Evolutionary conservation across 805 yeast genomes (phyloP).

Genomic region (Spathaspora gorwiae): DNA sequence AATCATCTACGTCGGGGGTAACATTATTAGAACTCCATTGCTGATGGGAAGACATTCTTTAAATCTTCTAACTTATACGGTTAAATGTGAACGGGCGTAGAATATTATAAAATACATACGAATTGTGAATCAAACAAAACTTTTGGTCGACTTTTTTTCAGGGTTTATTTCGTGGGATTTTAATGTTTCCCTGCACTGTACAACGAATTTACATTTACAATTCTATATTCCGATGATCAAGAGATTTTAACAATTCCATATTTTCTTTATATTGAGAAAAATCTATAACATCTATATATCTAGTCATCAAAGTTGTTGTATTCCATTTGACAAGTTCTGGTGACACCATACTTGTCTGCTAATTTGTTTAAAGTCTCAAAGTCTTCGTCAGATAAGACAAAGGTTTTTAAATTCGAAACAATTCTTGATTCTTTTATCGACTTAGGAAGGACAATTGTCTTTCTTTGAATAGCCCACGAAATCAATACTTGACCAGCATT

Average conservation of each 20-base stretch:
- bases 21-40: constrained; percentile 2
- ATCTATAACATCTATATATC: neutral
- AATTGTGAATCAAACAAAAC: too few relatives aligned
- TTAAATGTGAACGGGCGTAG: too few relatives aligned
- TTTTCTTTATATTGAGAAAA: too few relatives aligned
- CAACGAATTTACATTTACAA: too few relatives aligned
- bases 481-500: constrained; percentile 32
- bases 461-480: constrained; percentile 38
- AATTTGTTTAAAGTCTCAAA: constrained; percentile 29
- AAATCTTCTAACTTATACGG: too few relatives aligned
- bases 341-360: constrained; percentile 29
- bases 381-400: constrained; percentile 32
- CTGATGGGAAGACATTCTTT: neutral
- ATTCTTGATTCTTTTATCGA: constrained; percentile 34
- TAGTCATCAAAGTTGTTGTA: constrained; percentile 10
- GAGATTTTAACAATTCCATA: too few relatives aligned
- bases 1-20: constrained; percentile 22
- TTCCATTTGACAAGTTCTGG: constrained; percentile 25
- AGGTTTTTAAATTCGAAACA: constrained; percentile 33
- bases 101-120: too few relatives aligned
- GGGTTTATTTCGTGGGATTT: too few relatives aligned
- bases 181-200: too few relatives aligned
- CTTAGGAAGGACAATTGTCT: constrained; percentile 37
- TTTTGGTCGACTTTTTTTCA: too few relatives aligned
- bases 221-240: too few relatives aligned